Evolutionary conservation across 1,139 yeast species (phyloP).

Genomic region (Kazachstania sp.): DNA sequence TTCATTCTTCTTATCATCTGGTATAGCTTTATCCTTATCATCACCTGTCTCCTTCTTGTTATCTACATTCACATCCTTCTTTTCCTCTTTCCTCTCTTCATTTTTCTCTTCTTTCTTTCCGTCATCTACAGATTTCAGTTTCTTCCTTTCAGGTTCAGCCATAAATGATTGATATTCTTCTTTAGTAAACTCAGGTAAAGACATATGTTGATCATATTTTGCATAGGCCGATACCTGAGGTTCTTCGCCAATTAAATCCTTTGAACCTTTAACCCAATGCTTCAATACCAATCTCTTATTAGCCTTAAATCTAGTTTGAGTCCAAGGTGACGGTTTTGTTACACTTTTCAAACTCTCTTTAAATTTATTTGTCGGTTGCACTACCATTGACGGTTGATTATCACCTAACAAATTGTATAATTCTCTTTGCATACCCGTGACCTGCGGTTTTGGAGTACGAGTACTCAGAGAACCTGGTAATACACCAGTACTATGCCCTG

Average conservation of each 20-base stretch:
- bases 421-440: constrained; percentile 85
- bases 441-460: constrained; percentile 34
- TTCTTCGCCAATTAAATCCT: constrained; percentile 36
- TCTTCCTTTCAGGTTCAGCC: constrained; percentile 10
- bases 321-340: constrained; percentile 77
- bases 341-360: constrained; percentile 57
- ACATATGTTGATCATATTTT: constrained; percentile 61
- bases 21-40: not conserved
- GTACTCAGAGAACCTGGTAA: constrained; percentile 4
- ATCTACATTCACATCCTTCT: constrained; percentile 1
- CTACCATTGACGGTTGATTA: constrained; percentile 75
- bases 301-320: constrained; percentile 52
- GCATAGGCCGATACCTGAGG: constrained; percentile 54
- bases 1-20: not conserved
- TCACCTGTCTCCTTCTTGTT: not conserved
- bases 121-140: not conserved
- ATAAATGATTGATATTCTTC: constrained; percentile 54
- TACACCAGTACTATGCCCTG: not conserved
- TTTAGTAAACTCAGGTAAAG: constrained; percentile 60
- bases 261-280: constrained; percentile 86
- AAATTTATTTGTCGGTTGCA: constrained; percentile 45
- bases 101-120: constrained; percentile 4
- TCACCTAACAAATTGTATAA: constrained; percentile 82
- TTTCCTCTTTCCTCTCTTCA: constrained; percentile 7
- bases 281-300: constrained; percentile 42